phyloP scores from a whole-genome alignment of 306 rosid species.

The Nissolia schottii region DNA sequence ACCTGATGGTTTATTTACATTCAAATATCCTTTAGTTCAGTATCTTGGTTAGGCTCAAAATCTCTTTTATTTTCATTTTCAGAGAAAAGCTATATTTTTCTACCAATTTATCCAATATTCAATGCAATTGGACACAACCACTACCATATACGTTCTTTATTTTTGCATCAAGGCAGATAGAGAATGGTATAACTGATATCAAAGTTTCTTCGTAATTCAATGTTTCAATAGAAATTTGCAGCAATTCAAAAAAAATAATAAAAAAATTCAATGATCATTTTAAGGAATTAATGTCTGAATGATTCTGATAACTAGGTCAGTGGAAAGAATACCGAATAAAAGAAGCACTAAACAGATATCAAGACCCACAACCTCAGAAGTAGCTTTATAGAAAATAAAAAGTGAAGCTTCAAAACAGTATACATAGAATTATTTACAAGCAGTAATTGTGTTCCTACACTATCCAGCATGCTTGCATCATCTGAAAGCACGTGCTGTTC shows the following conservation, averaged over 20 bases:
- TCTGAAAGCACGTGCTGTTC: conserved; percentile 53
- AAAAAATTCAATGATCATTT: neutral
- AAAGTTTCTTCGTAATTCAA: neutral
- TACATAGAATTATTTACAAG: conserved; percentile 11
- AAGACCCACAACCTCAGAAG: neutral
- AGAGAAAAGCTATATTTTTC: neutral
- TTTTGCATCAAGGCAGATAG: neutral
- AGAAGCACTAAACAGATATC: neutral
- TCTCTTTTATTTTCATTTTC: neutral
- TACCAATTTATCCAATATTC: neutral
- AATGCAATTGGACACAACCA: neutral
- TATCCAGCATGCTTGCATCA: conserved; percentile 35
- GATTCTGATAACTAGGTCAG: neutral
- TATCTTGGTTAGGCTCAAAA: neutral
- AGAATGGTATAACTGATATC: neutral
- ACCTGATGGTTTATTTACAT: neutral
- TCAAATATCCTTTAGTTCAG: neutral
- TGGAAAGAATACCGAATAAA: neutral
- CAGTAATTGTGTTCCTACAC: conserved; percentile 38
- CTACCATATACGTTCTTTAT: neutral
- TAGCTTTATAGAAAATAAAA: neutral
- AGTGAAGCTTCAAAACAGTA: neutral
- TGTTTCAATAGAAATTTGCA: neutral
- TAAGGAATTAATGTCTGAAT: neutral
- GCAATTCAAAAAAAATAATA: neutral